A percentile compares a stretch with the other conserved stretches of the same genome.
phyloP scores from a whole-genome alignment of 2,329 filamentous ascomycete species.

The Penicillium sp. region DNA sequence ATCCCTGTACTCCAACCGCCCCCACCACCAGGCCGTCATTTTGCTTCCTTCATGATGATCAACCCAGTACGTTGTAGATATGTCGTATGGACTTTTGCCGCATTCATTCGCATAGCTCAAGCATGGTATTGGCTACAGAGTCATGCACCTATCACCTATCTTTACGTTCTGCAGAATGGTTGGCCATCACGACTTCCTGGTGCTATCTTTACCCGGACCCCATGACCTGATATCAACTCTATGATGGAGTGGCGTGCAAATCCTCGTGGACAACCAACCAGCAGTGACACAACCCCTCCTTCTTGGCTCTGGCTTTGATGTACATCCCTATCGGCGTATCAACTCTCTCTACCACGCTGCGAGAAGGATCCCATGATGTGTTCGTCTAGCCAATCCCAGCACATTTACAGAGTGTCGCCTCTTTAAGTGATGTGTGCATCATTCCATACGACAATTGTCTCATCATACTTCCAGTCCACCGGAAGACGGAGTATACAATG shows the following conservation, averaged over 20 bases:
- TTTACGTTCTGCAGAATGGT: slow-evolving; percentile 2
- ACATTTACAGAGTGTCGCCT: background rate
- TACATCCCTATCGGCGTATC: slow-evolving; percentile 2
- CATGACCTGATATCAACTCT: slow-evolving; percentile 9
- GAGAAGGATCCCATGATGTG: slow-evolving; percentile 6
- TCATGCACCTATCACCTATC: background rate
- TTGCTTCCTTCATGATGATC: slow-evolving; percentile 1
- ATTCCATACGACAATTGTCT: slow-evolving; percentile 1
- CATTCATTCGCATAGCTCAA: background rate
- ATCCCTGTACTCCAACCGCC: background rate
- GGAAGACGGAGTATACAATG: no score
- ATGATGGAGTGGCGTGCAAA: slow-evolving; percentile 7
- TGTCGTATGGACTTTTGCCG: background rate
- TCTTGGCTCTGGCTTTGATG: background rate
- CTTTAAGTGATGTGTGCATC: slow-evolving; percentile 3
- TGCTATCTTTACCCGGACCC: slow-evolving; percentile 1
- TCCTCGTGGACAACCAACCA: slow-evolving; percentile 5
- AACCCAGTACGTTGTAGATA: background rate
- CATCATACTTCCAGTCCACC: background rate
- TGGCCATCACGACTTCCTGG: background rate
- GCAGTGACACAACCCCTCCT: slow-evolving; percentile 4
- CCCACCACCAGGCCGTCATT: slow-evolving; percentile 1
- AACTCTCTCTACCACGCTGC: background rate
- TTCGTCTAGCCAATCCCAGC: background rate
- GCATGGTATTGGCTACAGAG: background rate